A percentile compares a stretch with the other conserved stretches of the same genome.
Conservation (phyloP, 495 filamentous ascomycete species). For the Penicillium parvum region DNA sequence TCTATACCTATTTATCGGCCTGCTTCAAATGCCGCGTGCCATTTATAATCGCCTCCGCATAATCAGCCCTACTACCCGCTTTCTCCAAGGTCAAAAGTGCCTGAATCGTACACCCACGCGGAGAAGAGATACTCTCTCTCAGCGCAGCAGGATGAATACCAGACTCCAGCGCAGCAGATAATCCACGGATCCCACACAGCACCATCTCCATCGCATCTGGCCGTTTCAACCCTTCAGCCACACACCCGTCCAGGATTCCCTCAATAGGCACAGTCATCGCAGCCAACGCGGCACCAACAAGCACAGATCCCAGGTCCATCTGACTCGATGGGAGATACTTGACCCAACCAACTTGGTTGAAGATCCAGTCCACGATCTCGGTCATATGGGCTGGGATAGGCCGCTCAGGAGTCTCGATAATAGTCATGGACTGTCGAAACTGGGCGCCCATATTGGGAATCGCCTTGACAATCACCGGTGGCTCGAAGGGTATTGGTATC, state of each 20-base stretch:
- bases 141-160: constrained; percentile 32
- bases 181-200: constrained; percentile 28
- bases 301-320: constrained; percentile 30
- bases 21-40: constrained; percentile 23
- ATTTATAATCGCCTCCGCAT: constrained; percentile 21
- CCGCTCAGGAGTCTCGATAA: constrained; percentile 21
- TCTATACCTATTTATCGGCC: constrained; percentile 10
- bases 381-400: constrained; percentile 9
- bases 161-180: constrained; percentile 28
- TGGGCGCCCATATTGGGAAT: constrained; percentile 36
- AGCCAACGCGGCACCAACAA: constrained; percentile 30
- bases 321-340: constrained; percentile 24
- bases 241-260: constrained; percentile 37
- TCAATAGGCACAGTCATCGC: constrained; percentile 33
- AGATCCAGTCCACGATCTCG: constrained; percentile 24
- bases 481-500: background rate
- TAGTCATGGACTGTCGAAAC: constrained; percentile 33
- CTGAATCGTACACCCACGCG: constrained; percentile 35
- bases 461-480: constrained; percentile 27
- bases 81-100: constrained; percentile 30
- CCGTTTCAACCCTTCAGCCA: constrained; percentile 33
- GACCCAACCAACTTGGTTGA: constrained; percentile 28
- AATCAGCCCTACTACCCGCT: constrained; percentile 25
- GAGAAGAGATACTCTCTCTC: constrained; percentile 36
- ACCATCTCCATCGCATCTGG: constrained; percentile 33